phyloP scores from a whole-genome alignment of 2,329 filamentous ascomycete genomes.

The Alternaria rosae region DNA sequence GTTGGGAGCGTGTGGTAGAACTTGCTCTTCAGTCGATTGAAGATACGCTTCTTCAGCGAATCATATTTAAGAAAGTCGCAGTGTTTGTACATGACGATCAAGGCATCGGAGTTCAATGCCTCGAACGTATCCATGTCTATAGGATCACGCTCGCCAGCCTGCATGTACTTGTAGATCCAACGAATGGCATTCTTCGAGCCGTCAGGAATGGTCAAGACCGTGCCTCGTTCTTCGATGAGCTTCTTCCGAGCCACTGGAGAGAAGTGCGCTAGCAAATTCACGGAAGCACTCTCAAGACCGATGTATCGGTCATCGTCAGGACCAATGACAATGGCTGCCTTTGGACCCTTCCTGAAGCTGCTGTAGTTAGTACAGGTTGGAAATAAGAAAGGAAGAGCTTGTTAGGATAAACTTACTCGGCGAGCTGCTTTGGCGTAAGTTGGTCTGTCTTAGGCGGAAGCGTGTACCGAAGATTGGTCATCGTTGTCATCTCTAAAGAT shows the following conservation, averaged over 20 bases:
- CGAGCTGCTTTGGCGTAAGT: neutral
- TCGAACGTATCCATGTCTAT: constrained; percentile 12
- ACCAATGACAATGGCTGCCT: constrained; percentile 25
- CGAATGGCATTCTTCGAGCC: constrained; percentile 21
- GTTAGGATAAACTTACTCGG: constrained; percentile 1
- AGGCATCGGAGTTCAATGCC: constrained; percentile 13
- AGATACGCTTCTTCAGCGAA: constrained; percentile 13
- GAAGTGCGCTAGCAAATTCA: constrained; percentile 25
- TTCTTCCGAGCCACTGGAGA: constrained; percentile 23
- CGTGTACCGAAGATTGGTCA: neutral
- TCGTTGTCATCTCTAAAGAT: neutral
- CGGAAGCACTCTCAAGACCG: constrained; percentile 26
- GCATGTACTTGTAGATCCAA: constrained; percentile 38
- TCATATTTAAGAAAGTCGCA: constrained; percentile 25
- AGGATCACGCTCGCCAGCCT: constrained; percentile 23
- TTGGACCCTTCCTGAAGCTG: constrained; percentile 25
- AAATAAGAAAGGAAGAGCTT: fast-evolving
- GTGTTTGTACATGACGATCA: constrained; percentile 26
- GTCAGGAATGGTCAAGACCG: constrained; percentile 18
- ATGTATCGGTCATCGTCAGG: constrained; percentile 22
- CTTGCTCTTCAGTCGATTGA: constrained; percentile 12
- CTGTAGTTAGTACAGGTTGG: neutral
- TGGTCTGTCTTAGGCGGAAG: neutral
- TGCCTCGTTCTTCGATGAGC: constrained; percentile 12
- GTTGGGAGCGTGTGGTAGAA: constrained; percentile 12